A percentile compares a stretch with the other conserved stretches of the same genome.
phyloP scores from a whole-genome alignment of 768 basidiomycete genomes.

The Amylocystis lapponica region DNA sequence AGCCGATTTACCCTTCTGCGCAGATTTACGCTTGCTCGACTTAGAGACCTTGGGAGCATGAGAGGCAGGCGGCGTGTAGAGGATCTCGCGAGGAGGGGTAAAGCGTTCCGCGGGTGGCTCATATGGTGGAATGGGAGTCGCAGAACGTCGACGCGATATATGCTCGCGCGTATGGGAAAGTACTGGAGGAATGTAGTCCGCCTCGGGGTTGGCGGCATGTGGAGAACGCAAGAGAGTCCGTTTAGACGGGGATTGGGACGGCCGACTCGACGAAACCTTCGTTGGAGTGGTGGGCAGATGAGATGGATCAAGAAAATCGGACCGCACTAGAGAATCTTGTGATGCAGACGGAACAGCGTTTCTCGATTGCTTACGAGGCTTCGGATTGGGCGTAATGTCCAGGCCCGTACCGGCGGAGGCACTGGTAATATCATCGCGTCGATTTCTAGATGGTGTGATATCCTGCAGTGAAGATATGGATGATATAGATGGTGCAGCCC shows the following conservation, averaged over 20 bases:
- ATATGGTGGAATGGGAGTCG: constrained; percentile 52
- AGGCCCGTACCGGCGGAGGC: too few species aligned
- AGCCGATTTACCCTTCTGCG: constrained; percentile 12
- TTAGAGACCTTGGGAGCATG: constrained; percentile 25
- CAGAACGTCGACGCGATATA: constrained; percentile 33
- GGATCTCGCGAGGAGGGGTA: constrained; percentile 62
- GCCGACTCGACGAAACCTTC: constrained; percentile 17
- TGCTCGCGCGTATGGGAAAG: constrained; percentile 20
- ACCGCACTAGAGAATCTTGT: constrained; percentile 22
- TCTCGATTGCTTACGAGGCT: constrained; percentile 46
- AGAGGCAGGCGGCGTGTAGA: constrained; percentile 34
- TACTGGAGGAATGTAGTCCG: constrained; percentile 40
- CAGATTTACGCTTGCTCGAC: constrained; percentile 33
- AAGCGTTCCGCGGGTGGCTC: constrained; percentile 66
- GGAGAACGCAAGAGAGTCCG: constrained; percentile 32
- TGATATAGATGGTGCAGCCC: constrained; percentile 18
- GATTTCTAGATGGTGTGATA: too few species aligned
- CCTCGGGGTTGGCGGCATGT: constrained; percentile 41
- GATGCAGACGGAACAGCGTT: constrained; percentile 10
- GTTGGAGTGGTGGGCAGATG: constrained; percentile 9
- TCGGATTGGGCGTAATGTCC: constrained; percentile 55
- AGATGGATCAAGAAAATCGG: neutral
- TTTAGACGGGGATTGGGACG: constrained; percentile 22
- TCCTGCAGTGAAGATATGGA: too few species aligned
- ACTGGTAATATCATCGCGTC: too few species aligned